These are phyloP conservation scores for Microglena sp. DNA, from an alignment of 139 green algal species.

Conservation along the genomic window DNA sequence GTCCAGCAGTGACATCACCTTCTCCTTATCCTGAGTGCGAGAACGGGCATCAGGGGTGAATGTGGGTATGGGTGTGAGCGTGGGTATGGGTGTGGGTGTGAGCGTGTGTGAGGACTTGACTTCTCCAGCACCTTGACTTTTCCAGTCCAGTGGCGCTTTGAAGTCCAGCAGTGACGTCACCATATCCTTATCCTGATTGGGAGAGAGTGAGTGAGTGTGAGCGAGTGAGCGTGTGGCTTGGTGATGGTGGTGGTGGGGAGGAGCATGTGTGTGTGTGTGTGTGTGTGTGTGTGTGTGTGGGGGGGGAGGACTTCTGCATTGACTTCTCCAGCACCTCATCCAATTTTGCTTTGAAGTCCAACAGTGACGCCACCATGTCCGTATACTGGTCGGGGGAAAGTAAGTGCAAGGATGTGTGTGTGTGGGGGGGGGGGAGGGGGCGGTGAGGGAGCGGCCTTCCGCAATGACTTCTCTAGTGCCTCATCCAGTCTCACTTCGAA, in stretches of 20 bases:
- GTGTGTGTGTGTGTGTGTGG: too few relatives aligned
- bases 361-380: constrained; percentile 82
- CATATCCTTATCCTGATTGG: neutral
- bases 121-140: neutral
- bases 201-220: too few relatives aligned
- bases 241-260: too few relatives aligned
- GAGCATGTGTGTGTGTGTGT: too few relatives aligned
- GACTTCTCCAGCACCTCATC: constrained; percentile 48
- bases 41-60: neutral
- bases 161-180: neutral
- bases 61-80: constrained; percentile 1
- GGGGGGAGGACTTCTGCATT: too few relatives aligned
- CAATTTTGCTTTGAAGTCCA: constrained; percentile 69
- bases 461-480: constrained; percentile 26
- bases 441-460: too few relatives aligned
- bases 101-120: neutral
- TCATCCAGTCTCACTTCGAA: constrained; percentile 71
- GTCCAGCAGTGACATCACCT: constrained; percentile 77
- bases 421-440: too few relatives aligned
- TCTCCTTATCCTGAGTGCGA: constrained; percentile 64
- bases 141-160: neutral
- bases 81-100: neutral
- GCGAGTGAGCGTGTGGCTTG: too few relatives aligned
- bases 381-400: too few relatives aligned
- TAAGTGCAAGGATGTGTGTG: too few relatives aligned